Evolutionary conservation across 2,329 filamentous ascomycete species (phyloP), one percentile per base, ranked within the genome.

Genomic region (Dactylellina cionopaga): DNA sequence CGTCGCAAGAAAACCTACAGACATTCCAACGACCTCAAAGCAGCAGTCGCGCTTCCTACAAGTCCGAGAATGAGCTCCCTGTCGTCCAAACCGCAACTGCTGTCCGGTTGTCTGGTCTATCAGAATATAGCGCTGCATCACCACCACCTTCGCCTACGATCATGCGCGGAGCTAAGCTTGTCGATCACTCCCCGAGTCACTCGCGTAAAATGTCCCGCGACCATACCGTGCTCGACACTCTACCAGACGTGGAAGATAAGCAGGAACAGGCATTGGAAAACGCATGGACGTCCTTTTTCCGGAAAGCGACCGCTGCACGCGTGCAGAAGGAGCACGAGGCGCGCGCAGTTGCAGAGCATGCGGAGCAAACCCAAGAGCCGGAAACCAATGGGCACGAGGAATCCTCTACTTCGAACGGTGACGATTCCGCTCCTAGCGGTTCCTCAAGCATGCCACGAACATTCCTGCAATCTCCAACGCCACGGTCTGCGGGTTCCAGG

Each of bases 201-300:
- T 74, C 60, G n/a, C 59, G 66, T n/a, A 75, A 58, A n/a, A 74
- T 76, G 70, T 68, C 63, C 15, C 68, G 66, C 9, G 74, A 72
- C n/a, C 74, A 70, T 43, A 51, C 65, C 5, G 44, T 74, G 51
- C 68, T 68, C n/a, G 62, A 74, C 52, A 66, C 75, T 47, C 62
- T 74, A 17, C 52, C 74, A 15, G 65, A 75, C 52, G 65, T 72
- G 15, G 75, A 76, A 27, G 65, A 72, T 24, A 19, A 58, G 63
- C 79, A 78, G 37, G 80, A 79, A 24, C 80, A 79, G 62, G 77
- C 80, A 33, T 80, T 80, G 69, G 81, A 76, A 74, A 59, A 74
- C 60, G 41, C 75, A 0, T 90, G 92, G 83, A 87, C 88, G 2
- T 88, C 90, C 0, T 86, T 97, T 33, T 92, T 97, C 80, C 87